phyloP scores from a whole-genome alignment of 495 filamentous ascomycete genomes.

The Neurospora pannonica region DNA sequence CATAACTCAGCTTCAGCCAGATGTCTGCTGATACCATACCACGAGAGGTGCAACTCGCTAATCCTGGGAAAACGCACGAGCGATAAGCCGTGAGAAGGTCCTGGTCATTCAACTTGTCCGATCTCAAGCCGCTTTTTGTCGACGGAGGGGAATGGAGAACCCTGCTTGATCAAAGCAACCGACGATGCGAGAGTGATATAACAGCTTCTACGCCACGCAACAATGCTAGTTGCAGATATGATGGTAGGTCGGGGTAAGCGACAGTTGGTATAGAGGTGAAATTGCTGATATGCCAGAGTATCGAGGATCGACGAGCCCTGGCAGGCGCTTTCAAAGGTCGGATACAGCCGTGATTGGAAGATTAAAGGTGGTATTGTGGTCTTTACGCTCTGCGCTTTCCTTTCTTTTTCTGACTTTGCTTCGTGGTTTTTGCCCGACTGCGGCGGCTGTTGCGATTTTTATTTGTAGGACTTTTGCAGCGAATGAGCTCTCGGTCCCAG shows the following conservation, averaged over 20 bases:
- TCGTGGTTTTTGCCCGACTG: not conserved
- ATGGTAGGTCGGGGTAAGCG: not conserved
- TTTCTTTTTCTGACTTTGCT: not conserved
- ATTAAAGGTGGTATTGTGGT: not conserved
- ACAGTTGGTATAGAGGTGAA: not conserved
- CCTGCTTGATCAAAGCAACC: not conserved
- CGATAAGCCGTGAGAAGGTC: not conserved
- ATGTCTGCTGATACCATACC: not conserved
- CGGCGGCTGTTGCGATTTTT: not conserved
- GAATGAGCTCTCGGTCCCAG: not conserved
- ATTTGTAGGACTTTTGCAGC: not conserved
- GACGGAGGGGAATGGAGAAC: not conserved
- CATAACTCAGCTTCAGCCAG: not conserved
- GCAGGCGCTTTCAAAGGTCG: not conserved
- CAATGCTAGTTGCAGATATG: not conserved
- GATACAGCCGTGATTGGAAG: not conserved
- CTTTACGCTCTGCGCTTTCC: not conserved
- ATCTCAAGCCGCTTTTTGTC: not conserved
- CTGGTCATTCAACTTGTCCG: not conserved
- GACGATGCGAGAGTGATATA: not conserved
- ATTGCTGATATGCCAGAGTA: not conserved
- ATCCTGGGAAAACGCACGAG: not conserved
- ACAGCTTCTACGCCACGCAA: not conserved
- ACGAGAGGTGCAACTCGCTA: not conserved
- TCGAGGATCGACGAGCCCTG: not conserved